Base-by-base conservation (phyloP, 805 yeast species). In the Candida maltosa region DNA sequence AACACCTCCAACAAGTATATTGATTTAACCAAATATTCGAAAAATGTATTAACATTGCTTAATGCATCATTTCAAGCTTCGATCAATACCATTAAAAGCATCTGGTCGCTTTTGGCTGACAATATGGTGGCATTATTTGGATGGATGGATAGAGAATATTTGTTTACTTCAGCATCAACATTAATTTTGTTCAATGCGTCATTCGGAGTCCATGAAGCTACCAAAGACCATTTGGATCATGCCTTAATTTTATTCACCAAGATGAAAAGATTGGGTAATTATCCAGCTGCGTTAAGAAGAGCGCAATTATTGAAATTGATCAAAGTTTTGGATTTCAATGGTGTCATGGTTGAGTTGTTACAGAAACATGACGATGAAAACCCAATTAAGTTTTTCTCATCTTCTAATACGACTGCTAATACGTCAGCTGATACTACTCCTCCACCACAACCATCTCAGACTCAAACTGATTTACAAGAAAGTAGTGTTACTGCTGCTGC, bases 121-220 rank as follows among this genome's bases (percentile, higher is more conserved):
- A 83, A 82, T 45, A 81, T 82, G 87, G 80, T 84, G n/a, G 91
- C 94, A 1, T 57, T 83, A 29, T 84, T 84, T 60, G 93, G 94
- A 2, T 84, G 86, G 67, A 83, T 84, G 91, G 94, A 84, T 52
- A 68, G 94, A 47, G 94, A 84, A 49, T 84, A 84, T 51, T 61
- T 84, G 16, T 84, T 83, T 54, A 83, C 88, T 0, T 76, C 89
- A 0, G 78, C 89, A 3, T 83, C 85, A 4, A 83, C 93, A 0
- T 59, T 83, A 31, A 76, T 83, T 11, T 62, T 84, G 27, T 83
- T 83, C 54, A 84, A 81, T 52, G 80, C 87, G 1, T 81, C 93
- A 0, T 84, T 84, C 60, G 94, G 94, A 6, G 82, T 83, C 5
- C 87, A 83, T 51, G 86, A 82, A 17, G 86, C 84, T 19, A 83